These are phyloP conservation scores for Craspedostauros australis DNA, from an alignment of 108 stramenopile genomes.

Conservation along the genomic window DNA sequence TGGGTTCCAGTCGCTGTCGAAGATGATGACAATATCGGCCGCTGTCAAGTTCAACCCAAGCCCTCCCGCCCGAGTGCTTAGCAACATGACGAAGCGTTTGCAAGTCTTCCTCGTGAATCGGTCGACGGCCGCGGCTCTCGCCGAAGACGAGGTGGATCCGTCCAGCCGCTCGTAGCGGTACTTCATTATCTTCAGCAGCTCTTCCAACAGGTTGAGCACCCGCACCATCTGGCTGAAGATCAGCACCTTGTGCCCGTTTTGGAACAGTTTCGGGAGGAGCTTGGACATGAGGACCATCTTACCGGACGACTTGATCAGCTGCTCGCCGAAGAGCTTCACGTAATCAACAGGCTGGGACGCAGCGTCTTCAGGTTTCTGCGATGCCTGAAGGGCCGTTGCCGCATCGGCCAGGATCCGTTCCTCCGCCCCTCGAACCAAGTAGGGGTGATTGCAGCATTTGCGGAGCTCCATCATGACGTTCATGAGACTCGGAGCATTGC, in stretches of 20 bases:
- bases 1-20: constrained; percentile 67
- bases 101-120: constrained; percentile 77
- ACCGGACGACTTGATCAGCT: constrained; percentile 82
- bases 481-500: constrained; percentile 85
- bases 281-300: constrained; percentile 81
- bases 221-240: constrained; percentile 97
- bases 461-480: constrained; percentile 98
- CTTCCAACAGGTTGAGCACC: constrained; percentile 89
- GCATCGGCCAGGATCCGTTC: constrained; percentile 79
- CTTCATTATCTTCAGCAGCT: constrained; percentile 73
- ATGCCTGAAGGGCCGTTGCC: constrained; percentile 29
- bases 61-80: constrained; percentile 89
- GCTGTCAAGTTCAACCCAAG: constrained; percentile 77
- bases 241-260: constrained; percentile 90
- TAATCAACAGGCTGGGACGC: constrained; percentile 33
- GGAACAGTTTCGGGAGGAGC: constrained; percentile 85
- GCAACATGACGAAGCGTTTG: constrained; percentile 90
- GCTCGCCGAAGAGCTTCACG: constrained; percentile 65
- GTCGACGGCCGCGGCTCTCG: constrained; percentile 87
- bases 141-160: constrained; percentile 81
- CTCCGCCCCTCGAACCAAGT: constrained; percentile 77
- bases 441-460: constrained; percentile 96
- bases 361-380: constrained; percentile 2
- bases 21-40: constrained; percentile 94
- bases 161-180: constrained; percentile 85